A percentile compares a stretch with the other conserved stretches of the same genome.
phyloP scores from a whole-genome alignment of 2,329 filamentous ascomycete species.

The Orbilia blumenaviensis region DNA sequence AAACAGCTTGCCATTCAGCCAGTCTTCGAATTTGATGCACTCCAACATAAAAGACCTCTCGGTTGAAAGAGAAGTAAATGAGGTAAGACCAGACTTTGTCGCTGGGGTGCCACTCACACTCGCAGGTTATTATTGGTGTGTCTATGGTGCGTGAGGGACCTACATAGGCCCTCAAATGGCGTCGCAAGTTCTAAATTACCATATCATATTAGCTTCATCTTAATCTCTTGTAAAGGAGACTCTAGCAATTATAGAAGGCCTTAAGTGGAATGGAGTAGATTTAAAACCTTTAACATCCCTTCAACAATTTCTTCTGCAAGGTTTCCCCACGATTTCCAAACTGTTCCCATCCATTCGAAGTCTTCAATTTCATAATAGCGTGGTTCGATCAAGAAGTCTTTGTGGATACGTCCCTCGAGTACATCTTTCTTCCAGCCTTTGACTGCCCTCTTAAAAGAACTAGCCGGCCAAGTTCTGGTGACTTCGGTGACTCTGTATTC shows the following conservation, averaged over 20 bases:
- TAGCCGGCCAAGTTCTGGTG: neutral
- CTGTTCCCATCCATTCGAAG: neutral
- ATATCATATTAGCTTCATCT: neutral
- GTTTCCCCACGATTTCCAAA: neutral
- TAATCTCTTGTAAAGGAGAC: neutral
- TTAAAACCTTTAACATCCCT: constrained; percentile 10
- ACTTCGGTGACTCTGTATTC: constrained; percentile 11
- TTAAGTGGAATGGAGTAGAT: neutral
- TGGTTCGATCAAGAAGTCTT: neutral
- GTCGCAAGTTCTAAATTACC: constrained; percentile 18
- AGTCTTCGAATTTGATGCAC: neutral
- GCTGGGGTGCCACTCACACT: neutral
- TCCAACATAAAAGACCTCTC: neutral
- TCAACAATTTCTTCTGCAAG: neutral
- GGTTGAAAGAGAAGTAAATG: neutral
- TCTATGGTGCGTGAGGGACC: neutral
- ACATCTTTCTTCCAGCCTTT: neutral
- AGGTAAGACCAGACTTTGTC: neutral
- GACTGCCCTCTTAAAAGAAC: neutral
- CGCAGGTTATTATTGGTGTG: neutral
- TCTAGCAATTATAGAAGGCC: neutral
- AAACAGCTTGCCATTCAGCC: constrained; percentile 19
- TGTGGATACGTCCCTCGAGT: neutral
- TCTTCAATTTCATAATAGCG: constrained; percentile 1
- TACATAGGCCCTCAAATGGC: neutral